Conservation (phyloP, 352 stramenopile genomes). For the Paralagenidium karlingii region DNA sequence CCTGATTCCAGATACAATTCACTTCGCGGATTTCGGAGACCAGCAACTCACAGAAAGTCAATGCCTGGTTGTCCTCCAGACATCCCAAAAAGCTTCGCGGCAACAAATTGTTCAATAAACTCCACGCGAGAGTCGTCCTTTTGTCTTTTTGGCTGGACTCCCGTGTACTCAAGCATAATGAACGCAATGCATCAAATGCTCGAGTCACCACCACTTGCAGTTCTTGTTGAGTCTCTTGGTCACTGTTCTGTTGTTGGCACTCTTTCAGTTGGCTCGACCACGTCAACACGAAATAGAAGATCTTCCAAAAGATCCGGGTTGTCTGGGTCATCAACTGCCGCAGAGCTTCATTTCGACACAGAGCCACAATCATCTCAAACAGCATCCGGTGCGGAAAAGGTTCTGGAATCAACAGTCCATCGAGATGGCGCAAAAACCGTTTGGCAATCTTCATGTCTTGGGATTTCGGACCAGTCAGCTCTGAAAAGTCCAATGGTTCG, state of each 20-base stretch:
- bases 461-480: no score
- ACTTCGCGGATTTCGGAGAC: constrained; percentile 61
- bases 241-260: constrained; percentile 43
- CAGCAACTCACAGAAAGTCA: constrained; percentile 59
- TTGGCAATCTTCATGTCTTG: no score
- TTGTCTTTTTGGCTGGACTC: constrained; percentile 27
- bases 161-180: constrained; percentile 47
- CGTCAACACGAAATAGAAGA: constrained; percentile 58
- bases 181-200: constrained; percentile 49
- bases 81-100: constrained; percentile 63
- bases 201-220: constrained; percentile 48
- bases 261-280: no score
- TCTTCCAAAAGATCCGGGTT: constrained; percentile 68
- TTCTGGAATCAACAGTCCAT: no score
- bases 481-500: no score
- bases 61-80: constrained; percentile 47
- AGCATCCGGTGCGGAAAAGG: no score
- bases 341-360: constrained; percentile 33
- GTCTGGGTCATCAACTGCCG: constrained; percentile 51
- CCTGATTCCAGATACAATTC: constrained; percentile 68
- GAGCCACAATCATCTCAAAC: constrained; percentile 59
- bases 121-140: constrained; percentile 33
- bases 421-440: no score
- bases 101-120: constrained; percentile 53
- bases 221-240: constrained; percentile 43